Evolutionary conservation across 257 asterid species (phyloP), one percentile per base, ranked within the genome.

Genomic region (Petunia secreta): DNA sequence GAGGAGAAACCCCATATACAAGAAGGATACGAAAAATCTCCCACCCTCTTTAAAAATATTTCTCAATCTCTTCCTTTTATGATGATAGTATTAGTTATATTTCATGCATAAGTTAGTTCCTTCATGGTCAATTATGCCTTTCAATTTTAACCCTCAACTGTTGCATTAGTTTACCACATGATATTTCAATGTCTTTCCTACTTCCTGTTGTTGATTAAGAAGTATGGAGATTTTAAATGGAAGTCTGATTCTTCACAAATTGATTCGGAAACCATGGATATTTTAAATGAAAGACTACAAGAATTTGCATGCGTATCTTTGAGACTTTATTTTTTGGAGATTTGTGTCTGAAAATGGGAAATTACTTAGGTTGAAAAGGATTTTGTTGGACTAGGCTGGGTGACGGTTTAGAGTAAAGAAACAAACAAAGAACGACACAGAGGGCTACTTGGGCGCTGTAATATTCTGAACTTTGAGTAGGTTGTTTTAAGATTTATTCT

Each of bases 151-250:
- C 43, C 76, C 76, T 71, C 34, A 71, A 46, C 41, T 2, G 4
- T 71, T 2, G 60, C 44, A 71, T 71, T 71, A 25, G 7, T 14
- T 46, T 48, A 0, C 43, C 44, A 25, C 34, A 6, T 71, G 43
- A 71, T 48, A 25, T 2, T 71, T 16, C 3, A 68, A 14, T 48
- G 59, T 69, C 77, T 44, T 46, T 69, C 77, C 59, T 44, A 67
- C 57, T 44, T 68, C 25, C 75, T 4, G 4, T 68, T 68, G 76
- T 68, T 68, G 76, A 67, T 44, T 68, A 68, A 40, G 55, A 68
- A 68, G 39, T 25, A 6, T 11, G 15, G 39, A 68, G 16, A 44
- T 9, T 43, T 64, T 16, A 68, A 43, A 44, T 68, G 41, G 76
- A 44, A 16, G 41, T 68, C 15, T 65, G 50, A 39, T 39, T 39